Base-by-base conservation (phyloP, 371 early-diverging fungal genomes). In the Lichtheimia hyalospora region DNA sequence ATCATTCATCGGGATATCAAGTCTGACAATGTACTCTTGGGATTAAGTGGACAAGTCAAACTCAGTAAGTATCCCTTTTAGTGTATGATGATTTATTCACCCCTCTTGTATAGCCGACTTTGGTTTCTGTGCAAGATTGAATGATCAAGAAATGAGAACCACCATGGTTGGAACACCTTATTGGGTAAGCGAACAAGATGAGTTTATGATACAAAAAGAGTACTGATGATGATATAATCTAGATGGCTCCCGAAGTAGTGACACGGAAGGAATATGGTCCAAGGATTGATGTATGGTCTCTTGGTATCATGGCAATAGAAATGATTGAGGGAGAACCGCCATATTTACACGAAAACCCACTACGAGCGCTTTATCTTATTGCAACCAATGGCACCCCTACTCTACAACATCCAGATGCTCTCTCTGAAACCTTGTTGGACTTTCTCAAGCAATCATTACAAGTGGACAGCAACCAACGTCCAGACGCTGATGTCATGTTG, bases 1-100 rank as follows among this genome's bases (percentile, higher is more conserved):
- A 92, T 99, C 28, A 96, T 97, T 67, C 97, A 97, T 75, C 86
- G 99, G 59, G 98, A 99, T 75, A 95, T 99, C 77, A 97, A 98
- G 79, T 91, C 93, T 55, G 98, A 98, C 71, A 99, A 99, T 71
- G 85, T 98, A 24, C 76, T 98, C 52, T 74, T 99, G 27, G 84
- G 89, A 21, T 61, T 89, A 61, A 86, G 88, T 67, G 98, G 97
- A 40, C 89, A 93, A 49, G 89, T 98, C 61, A 98, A 97, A 75
- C 81, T 96, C 49, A 95, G 90, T 74, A 85, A 79, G 81, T 75
- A 12, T 8, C 16, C 34, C 41, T 7, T n/a, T 7, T 6, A 54
- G n/a, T n/a, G n/a, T n/a, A 40, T 39, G 18, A 5, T 4, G 1
- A 0, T 52, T 52, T 24, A 5, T 5, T 27, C 7, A 15, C 25